A percentile compares a stretch with the other conserved stretches of the same genome.
These are phyloP conservation scores for Saturnispora zaruensis DNA, from an alignment of 805 yeast species.

Conservation along the genomic window DNA sequence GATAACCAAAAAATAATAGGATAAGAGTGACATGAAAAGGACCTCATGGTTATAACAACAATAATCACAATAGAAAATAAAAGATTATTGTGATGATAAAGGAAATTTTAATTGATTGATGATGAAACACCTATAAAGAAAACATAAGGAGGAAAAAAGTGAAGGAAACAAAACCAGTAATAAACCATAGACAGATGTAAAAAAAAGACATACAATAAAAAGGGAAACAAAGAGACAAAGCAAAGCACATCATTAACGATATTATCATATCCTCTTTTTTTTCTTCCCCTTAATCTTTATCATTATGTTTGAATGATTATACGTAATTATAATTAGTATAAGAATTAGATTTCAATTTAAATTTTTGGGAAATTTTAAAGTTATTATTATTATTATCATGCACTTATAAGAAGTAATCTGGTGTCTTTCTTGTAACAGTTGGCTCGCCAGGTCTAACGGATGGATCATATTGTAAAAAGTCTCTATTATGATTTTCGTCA, in stretches of 20 bases:
- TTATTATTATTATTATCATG: neutral
- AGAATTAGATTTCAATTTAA: neutral
- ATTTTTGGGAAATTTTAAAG: neutral
- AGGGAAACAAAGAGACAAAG: neutral
- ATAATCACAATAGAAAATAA: neutral
- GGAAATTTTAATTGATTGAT: slow-evolving; percentile 1
- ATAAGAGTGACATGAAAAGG: neutral
- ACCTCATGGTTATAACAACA: neutral
- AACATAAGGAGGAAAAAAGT: slow-evolving; percentile 2
- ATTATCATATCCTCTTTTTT: neutral
- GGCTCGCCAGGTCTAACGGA: slow-evolving; percentile 97
- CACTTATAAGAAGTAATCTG: slow-evolving; percentile 83
- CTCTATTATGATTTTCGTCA: slow-evolving; percentile 86
- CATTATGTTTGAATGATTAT: neutral
- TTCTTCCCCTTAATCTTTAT: neutral
- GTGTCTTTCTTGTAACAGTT: slow-evolving; percentile 91
- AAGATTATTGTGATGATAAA: neutral
- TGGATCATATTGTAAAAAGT: slow-evolving; percentile 92
- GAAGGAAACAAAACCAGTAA: neutral
- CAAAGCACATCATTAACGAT: neutral
- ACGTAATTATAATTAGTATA: neutral
- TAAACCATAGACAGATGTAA: neutral
- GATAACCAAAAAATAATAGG: too few species aligned
- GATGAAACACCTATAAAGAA: neutral
- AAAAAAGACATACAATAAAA: neutral